phyloP scores from a whole-genome alignment of 768 basidiomycete species.

The Coprinopsis marcescibilis region DNA sequence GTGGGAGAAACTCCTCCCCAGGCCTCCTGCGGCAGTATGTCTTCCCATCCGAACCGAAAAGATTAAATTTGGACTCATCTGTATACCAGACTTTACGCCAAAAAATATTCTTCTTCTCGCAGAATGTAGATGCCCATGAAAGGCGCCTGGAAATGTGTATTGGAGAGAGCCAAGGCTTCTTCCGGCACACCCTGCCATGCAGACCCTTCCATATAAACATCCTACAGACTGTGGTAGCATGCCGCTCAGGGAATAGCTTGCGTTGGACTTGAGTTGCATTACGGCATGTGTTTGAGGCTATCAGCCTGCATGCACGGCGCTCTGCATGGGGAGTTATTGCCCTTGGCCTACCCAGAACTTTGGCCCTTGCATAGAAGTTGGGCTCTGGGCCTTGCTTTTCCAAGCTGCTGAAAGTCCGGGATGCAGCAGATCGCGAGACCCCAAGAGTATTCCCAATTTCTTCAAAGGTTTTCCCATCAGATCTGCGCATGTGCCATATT shows the following conservation, averaged over 20 bases:
- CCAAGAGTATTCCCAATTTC: background rate
- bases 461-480: background rate
- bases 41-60: slow-evolving; percentile 10
- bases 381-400: slow-evolving; percentile 1
- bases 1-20: slow-evolving; percentile 17
- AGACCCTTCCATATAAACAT: slow-evolving; percentile 4
- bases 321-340: background rate
- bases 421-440: background rate
- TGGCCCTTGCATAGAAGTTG: background rate
- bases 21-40: slow-evolving; percentile 11
- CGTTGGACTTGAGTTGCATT: background rate
- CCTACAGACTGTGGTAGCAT: background rate
- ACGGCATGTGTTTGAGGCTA: background rate
- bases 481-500: background rate
- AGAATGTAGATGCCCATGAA: background rate
- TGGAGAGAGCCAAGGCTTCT: slow-evolving; percentile 2
- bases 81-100: slow-evolving; percentile 1
- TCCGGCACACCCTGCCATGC: slow-evolving; percentile 1
- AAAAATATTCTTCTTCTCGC: background rate
- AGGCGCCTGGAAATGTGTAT: background rate
- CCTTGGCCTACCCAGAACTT: background rate
- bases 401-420: background rate
- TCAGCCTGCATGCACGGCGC: background rate
- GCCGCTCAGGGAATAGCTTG: background rate
- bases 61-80: slow-evolving; percentile 12